Evolutionary conservation across 768 basidiomycete genomes (phyloP), one percentile per base, ranked within the genome.

Genomic region (Kwoniella heveanensis): DNA sequence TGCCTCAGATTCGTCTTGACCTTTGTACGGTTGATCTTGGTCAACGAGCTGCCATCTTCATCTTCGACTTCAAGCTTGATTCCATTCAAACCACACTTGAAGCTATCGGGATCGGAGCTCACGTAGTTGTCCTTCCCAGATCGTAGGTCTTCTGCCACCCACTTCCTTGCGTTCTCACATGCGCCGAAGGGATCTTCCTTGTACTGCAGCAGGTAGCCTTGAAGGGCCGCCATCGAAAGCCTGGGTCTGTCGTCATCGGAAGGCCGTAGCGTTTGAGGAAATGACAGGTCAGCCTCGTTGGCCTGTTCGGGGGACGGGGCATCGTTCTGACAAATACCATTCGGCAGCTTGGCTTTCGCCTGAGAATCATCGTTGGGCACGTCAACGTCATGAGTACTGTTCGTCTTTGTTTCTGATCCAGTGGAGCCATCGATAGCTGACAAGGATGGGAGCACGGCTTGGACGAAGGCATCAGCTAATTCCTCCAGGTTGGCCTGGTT

Each of bases 201-300:
- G 81, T 88, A 85, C 24, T 81, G 79, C 86, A 91, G 88, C 57
- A 91, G 78, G 74, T 86, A 90, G 6, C 90, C 92, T 82, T 95
- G 93, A 61, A 96, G 82, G 62, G 90, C 88, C 22, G 92, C 92
- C 79, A 93, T 90, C 72, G 63, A 62, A 10, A 73, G 25, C 22
- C 49, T 30, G 2, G 21, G 19, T 21, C 25, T 88, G 89, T 73
- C 91, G 91, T 54, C 30, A 15, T 29, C 37, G 32, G 10, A 6
- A 49, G n/a, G n/a, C n/a, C 22, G 22, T 2, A 22, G 48, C 10
- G 5, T 10, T 24, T 49, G 5, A 5, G 48, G 48, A 22, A 15
- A 29, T 10, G 7, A 10, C 30, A 49, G 49, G 49, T 36, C 15
- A 3, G 9, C 21, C 51, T 6, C 25, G 29, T n/a, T 6, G 27